phyloP scores from a whole-genome alignment of 1,284 basidiomycete species.

The Abortiporus biennis region DNA sequence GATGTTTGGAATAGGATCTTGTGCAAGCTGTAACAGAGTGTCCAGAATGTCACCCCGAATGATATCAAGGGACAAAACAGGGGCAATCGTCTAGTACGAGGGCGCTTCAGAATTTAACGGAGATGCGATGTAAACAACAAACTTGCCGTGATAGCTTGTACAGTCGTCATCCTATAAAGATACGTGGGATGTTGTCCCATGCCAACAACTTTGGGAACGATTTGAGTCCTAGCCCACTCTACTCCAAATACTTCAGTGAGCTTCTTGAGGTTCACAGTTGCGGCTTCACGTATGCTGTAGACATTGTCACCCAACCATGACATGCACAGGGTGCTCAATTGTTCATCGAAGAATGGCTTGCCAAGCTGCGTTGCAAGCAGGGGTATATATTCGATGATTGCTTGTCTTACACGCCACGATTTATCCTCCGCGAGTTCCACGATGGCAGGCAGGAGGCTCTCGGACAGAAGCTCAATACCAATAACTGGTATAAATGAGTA shows the following conservation, averaged over 20 bases:
- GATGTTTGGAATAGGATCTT: constrained; percentile 97
- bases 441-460: constrained; percentile 95
- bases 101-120: constrained; percentile 8
- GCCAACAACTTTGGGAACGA: constrained; percentile 95
- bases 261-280: constrained; percentile 95
- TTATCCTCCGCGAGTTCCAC: constrained; percentile 99
- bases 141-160: constrained; percentile 94
- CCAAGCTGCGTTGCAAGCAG: constrained; percentile 96
- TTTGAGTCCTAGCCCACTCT: constrained; percentile 92
- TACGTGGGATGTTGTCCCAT: constrained; percentile 99
- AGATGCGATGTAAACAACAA: constrained; percentile 5
- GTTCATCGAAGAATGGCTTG: constrained; percentile 97
- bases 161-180: constrained; percentile 97
- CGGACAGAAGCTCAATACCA: constrained; percentile 93
- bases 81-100: constrained; percentile 78
- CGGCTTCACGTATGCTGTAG: constrained; percentile 96
- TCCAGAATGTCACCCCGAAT: constrained; percentile 85
- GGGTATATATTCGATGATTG: constrained; percentile 98
- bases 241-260: constrained; percentile 98
- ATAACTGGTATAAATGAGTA: constrained; percentile 61
- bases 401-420: constrained; percentile 99
- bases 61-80: constrained; percentile 85
- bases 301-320: constrained; percentile 99
- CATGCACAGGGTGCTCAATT: constrained; percentile 96
- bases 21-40: constrained; percentile 79